Base-by-base conservation (phyloP, 345 rosid genomes). In the Eutrema japonicum region DNA sequence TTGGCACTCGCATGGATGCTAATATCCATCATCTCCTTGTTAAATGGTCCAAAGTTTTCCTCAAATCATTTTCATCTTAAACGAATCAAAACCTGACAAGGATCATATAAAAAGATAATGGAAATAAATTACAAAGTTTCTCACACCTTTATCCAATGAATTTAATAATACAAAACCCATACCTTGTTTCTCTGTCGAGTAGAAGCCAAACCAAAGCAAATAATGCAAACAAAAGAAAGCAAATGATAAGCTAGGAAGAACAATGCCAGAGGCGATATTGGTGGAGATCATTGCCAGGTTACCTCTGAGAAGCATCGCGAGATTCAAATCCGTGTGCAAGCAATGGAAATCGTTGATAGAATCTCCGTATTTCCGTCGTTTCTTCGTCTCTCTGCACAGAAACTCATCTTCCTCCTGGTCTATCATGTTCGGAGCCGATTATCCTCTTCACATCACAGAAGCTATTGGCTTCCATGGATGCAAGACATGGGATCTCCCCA, bases 1-100 rank as follows among this genome's bases (percentile, higher is more conserved):
- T 91, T 10, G 95, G 97, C 47, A 94, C 97, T 41, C 84, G 90
- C 50, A 91, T 94, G 97, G 93, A 94, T 84, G 97, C 97, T 59
- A 73, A 82, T 69, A 72, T 88, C 45, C 85, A 81, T 70, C 82
- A 84, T 61, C 95, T 91, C n/a, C 84, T 91, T 30, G 11, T 83
- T 12, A 89, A 89, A 73, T 90, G 97, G 98, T 89, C 91, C 74
- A 68, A 64, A 41, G 72, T 77, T 65, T 77, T 77, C 49, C 74
- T 60, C 37, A 78, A 74, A 76, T 49, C 72, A 40, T 7, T 30
- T 46, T 11, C 11, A 42, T 72, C 38, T n/a, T n/a, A 33, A 45
- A 48, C 38, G 4, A 27, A 59, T 10, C 18, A 60, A 38, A 37
- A 45, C 76, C 3, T 32, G 40, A 43, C 72, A 5, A 54, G 30